These are phyloP conservation scores for Hypoxylon sp. DNA, from an alignment of 2,329 filamentous ascomycete species.

Conservation along the genomic window DNA sequence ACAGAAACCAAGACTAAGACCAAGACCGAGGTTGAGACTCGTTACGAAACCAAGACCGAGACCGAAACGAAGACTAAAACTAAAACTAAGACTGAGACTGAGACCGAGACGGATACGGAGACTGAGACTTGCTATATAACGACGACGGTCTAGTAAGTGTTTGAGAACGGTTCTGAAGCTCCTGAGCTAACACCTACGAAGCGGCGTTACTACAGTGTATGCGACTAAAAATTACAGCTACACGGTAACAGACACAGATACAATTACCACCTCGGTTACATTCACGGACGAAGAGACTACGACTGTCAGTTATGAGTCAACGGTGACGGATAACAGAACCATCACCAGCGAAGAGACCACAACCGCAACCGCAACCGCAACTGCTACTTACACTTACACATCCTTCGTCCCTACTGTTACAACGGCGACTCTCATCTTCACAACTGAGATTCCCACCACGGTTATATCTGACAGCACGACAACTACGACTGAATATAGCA, in stretches of 20 bases:
- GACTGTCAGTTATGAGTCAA: constrained; percentile 20
- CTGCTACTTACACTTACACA: constrained; percentile 48
- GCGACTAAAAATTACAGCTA: constrained; percentile 38
- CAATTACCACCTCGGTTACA: constrained; percentile 32
- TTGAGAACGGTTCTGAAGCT: not conserved
- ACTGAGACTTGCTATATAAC: constrained; percentile 36
- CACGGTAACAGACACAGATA: constrained; percentile 40
- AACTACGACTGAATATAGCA: constrained; percentile 45
- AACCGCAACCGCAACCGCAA: constrained; percentile 38
- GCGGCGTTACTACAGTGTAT: constrained; percentile 45
- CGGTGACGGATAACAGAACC: constrained; percentile 37
- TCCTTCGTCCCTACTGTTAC: constrained; percentile 46
- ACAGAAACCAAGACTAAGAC: constrained; percentile 48
- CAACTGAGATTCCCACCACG: constrained; percentile 47
- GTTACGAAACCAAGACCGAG: constrained; percentile 36
- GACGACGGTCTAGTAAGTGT: constrained; percentile 30
- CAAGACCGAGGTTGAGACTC: constrained; percentile 35
- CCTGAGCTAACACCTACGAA: constrained; percentile 37
- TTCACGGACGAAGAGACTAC: constrained; percentile 24
- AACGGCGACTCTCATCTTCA: constrained; percentile 42
- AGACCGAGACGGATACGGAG: constrained; percentile 44
- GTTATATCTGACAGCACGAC: constrained; percentile 43
- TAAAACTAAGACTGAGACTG: constrained; percentile 47
- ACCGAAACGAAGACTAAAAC: constrained; percentile 48
- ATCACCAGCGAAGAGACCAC: constrained; percentile 36